Conservation (phyloP, 192 early-diverging fungal genomes). For the Jimgerdemannia flammicorona region DNA sequence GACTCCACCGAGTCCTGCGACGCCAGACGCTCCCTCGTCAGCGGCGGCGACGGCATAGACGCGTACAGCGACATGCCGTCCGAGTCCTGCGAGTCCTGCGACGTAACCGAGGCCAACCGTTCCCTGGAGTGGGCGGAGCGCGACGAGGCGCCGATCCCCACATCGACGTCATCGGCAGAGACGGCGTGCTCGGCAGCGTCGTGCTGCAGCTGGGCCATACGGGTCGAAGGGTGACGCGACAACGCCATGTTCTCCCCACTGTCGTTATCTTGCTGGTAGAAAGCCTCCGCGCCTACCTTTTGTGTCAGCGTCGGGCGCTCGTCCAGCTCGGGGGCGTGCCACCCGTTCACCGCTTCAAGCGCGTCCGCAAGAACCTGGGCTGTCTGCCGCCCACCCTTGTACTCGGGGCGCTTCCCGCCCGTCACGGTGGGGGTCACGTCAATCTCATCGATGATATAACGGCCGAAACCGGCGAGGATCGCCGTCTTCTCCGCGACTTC, state of each 20-base stretch:
- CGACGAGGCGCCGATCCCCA: background rate
- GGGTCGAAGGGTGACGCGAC: background rate
- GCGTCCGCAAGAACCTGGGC: constrained; percentile 28
- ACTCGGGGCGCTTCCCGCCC: constrained; percentile 15
- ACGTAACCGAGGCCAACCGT: background rate
- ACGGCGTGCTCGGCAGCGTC: background rate
- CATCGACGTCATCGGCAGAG: constrained; percentile 3
- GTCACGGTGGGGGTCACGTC: constrained; percentile 28
- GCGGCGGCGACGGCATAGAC: too few relatives aligned
- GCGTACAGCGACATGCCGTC: too few relatives aligned
- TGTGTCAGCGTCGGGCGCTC: constrained; percentile 27
- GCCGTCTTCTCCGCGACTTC: constrained; percentile 33
- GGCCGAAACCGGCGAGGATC: constrained; percentile 33
- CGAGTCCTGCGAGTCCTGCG: too few relatives aligned
- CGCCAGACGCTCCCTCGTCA: too few relatives aligned
- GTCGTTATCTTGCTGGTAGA: constrained; percentile 2
- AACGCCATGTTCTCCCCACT: constrained; percentile 1
- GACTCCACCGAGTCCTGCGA: too few relatives aligned
- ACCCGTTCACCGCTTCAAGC: constrained; percentile 23
- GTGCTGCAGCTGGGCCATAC: constrained; percentile 1
- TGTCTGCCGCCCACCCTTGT: constrained; percentile 20
- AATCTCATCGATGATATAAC: constrained; percentile 30
- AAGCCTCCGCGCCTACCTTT: background rate
- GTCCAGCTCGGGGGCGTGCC: constrained; percentile 25
- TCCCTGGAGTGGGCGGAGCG: background rate